Evolutionary conservation across 805 yeast species (phyloP).

Genomic region (Cyberlindnera xishuangbannaensis): DNA sequence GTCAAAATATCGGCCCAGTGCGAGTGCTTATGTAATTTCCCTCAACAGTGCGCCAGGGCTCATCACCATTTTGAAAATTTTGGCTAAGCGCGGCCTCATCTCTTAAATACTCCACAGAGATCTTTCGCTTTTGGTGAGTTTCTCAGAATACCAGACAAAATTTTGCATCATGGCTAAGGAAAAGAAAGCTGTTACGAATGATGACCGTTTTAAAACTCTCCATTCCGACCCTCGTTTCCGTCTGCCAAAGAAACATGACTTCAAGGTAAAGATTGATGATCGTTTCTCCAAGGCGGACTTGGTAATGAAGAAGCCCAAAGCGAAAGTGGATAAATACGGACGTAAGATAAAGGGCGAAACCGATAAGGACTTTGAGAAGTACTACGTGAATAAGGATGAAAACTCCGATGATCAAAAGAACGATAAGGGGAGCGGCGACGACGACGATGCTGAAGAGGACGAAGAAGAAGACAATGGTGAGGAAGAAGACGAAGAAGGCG

Average conservation of each 20-base stretch:
- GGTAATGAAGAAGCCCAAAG: slow-evolving; percentile 49
- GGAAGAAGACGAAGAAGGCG: slow-evolving; percentile 15
- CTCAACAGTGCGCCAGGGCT: slow-evolving; percentile 8
- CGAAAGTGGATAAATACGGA: slow-evolving; percentile 83
- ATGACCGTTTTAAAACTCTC: slow-evolving; percentile 72
- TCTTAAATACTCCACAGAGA: too few species aligned
- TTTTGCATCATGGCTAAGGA: not conserved
- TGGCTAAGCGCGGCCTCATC: too few species aligned
- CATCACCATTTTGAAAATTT: slow-evolving; percentile 11
- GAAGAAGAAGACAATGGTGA: slow-evolving; percentile 31
- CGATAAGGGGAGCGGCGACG: slow-evolving; percentile 1
- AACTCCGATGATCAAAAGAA: not conserved
- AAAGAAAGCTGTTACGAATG: slow-evolving; percentile 29
- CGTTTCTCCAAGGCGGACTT: slow-evolving; percentile 66
- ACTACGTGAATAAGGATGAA: slow-evolving; percentile 25
- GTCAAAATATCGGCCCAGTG: too few species aligned
- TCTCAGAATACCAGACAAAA: not conserved
- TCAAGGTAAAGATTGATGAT: slow-evolving; percentile 75
- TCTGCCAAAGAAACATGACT: slow-evolving; percentile 59
- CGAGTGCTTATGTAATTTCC: too few species aligned
- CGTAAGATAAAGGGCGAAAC: slow-evolving; percentile 51
- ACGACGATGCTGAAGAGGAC: slow-evolving; percentile 42
- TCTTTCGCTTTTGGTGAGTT: not conserved
- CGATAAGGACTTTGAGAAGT: slow-evolving; percentile 21
- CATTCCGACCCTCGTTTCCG: slow-evolving; percentile 87